Percentiles rank a stretch among this genome's conserved stretches.
phyloP scores from a whole-genome alignment of 2,329 filamentous ascomycete species.

The Camillea tinctor region DNA sequence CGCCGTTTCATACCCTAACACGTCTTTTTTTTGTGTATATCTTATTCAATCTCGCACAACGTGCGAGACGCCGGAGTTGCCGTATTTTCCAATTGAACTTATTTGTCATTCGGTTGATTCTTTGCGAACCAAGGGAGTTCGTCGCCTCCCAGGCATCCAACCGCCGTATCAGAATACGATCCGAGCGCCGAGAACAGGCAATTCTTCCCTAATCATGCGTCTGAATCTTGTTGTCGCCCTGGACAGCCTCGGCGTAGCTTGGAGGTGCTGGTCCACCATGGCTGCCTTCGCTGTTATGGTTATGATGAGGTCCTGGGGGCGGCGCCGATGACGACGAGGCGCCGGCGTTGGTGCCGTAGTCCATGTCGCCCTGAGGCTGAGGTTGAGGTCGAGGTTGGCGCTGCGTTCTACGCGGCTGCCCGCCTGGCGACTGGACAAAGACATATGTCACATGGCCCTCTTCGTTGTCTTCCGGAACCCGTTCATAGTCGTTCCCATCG shows the following conservation, averaged over 20 bases:
- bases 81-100: no score
- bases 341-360: conserved; percentile 45
- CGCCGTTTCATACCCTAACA: not conserved
- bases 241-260: conserved; percentile 85
- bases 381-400: conserved; percentile 31
- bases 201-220: conserved; percentile 47
- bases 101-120: no score
- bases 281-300: conserved; percentile 23
- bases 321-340: conserved; percentile 22
- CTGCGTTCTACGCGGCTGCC: conserved; percentile 27
- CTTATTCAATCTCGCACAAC: no score
- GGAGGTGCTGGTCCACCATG: conserved; percentile 57
- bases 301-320: conserved; percentile 4
- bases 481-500: conserved; percentile 72
- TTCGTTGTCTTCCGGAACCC: conserved; percentile 51
- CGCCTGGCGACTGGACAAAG: conserved; percentile 57
- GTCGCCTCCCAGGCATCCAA: no score
- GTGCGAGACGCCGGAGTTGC: no score
- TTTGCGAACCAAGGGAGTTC: no score
- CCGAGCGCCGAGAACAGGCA: not conserved
- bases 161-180: no score
- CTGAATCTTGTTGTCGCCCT: conserved; percentile 90
- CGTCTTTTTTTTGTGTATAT: not conserved
- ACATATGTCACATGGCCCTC: conserved; percentile 69
- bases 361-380: conserved; percentile 37